These are phyloP conservation scores for Aureobasidium mangrovei DNA, from an alignment of 2,329 filamentous ascomycete genomes.

Conservation along the genomic window DNA sequence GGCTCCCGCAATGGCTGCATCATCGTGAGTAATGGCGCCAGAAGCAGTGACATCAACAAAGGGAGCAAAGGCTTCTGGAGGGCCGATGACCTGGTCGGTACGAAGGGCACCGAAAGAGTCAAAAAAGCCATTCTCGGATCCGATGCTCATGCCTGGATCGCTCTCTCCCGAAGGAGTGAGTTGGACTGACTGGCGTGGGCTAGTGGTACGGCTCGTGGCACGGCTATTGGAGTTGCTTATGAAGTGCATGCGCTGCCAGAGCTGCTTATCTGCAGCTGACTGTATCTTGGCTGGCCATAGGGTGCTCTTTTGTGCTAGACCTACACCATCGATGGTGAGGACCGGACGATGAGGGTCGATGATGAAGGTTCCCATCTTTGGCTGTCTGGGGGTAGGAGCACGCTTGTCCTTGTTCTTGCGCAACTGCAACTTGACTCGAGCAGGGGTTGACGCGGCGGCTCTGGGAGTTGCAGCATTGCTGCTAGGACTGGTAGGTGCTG, in stretches of 20 bases:
- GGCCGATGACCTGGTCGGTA: conserved; percentile 16
- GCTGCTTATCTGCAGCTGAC: conserved; percentile 14
- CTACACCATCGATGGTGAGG: conserved; percentile 16
- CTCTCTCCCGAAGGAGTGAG: conserved; percentile 16
- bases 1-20: conserved; percentile 25
- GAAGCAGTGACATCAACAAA: conserved; percentile 16
- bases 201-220: conserved; percentile 23
- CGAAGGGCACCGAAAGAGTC: conserved; percentile 13
- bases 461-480: conserved; percentile 11
- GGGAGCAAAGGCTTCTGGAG: conserved; percentile 16
- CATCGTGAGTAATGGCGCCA: conserved; percentile 12
- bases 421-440: conserved; percentile 3
- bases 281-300: conserved; percentile 18
- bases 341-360: conserved; percentile 20
- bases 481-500: conserved; percentile 6
- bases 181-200: conserved; percentile 22
- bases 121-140: conserved; percentile 8
- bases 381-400: conserved; percentile 8
- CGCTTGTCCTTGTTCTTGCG: conserved; percentile 15
- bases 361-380: conserved; percentile 22
- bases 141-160: conserved; percentile 12
- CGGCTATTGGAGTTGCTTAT: conserved; percentile 17
- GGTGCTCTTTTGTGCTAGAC: conserved; percentile 14
- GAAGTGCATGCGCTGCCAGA: conserved; percentile 14
- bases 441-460: background rate